These are phyloP conservation scores for Cystobasidium tubakii DNA, from an alignment of 768 basidiomycete genomes.

Conservation along the genomic window DNA sequence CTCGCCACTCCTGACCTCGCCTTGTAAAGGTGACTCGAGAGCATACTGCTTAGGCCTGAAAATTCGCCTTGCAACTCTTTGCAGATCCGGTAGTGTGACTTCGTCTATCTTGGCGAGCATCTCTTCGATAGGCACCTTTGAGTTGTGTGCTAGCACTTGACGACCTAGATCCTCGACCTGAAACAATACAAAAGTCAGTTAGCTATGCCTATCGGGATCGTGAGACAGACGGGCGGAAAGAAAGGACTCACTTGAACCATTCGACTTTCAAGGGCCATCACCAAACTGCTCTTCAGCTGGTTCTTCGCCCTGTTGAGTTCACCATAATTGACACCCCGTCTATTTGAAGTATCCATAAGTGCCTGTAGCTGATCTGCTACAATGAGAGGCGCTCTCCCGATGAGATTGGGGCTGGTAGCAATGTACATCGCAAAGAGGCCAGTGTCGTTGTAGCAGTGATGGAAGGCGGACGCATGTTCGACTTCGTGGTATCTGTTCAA, in stretches of 20 bases:
- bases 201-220: background rate
- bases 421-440: conserved; percentile 88
- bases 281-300: conserved; percentile 82
- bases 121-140: conserved; percentile 78
- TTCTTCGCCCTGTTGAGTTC: conserved; percentile 88
- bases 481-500: conserved; percentile 88
- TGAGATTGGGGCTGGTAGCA: conserved; percentile 65
- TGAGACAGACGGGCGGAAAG: background rate
- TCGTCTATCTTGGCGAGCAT: conserved; percentile 82
- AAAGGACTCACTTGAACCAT: conserved; percentile 46
- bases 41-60: conserved; percentile 50
- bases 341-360: conserved; percentile 56
- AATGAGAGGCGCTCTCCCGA: conserved; percentile 65
- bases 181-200: conserved; percentile 15
- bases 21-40: background rate
- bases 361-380: conserved; percentile 81
- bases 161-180: conserved; percentile 79
- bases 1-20: conserved; percentile 37
- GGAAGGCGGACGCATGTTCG: conserved; percentile 93
- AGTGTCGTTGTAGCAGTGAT: conserved; percentile 92
- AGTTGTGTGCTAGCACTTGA: conserved; percentile 80
- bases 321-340: conserved; percentile 49
- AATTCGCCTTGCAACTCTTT: conserved; percentile 67
- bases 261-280: conserved; percentile 68
- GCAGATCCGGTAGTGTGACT: conserved; percentile 65